Evolutionary conservation across 192 early-diverging fungal genomes (phyloP).

Genomic region (Geosiphon pyriformis): DNA sequence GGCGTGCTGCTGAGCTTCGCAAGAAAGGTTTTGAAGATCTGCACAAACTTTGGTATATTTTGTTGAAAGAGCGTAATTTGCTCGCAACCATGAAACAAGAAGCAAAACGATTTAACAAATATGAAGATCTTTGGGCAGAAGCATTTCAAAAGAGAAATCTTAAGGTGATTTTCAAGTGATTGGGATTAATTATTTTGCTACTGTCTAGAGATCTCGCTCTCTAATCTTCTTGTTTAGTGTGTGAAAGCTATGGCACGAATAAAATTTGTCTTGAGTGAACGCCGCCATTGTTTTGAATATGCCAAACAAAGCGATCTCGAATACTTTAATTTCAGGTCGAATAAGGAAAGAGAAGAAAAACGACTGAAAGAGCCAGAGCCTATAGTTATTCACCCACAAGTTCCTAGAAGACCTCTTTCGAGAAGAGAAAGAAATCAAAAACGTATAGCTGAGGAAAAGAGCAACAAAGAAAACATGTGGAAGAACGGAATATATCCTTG

Average conservation of each 20-base stretch:
- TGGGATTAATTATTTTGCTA: not conserved
- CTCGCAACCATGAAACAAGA: slow-evolving; percentile 71
- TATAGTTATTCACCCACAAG: no score
- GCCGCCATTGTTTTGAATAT: slow-evolving; percentile 58
- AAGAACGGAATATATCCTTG: no score
- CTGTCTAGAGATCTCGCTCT: not conserved
- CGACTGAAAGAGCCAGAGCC: not conserved
- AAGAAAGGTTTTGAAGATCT: slow-evolving; percentile 95
- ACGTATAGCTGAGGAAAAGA: no score
- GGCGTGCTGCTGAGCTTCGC: slow-evolving; percentile 85
- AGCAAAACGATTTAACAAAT: slow-evolving; percentile 23
- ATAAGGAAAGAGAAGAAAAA: not conserved
- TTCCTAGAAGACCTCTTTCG: no score
- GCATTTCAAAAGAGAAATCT: slow-evolving; percentile 2
- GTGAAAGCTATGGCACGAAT: slow-evolving; percentile 81
- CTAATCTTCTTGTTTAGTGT: slow-evolving; percentile 41
- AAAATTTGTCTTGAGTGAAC: slow-evolving; percentile 73
- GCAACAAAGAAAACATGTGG: no score
- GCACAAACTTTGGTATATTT: slow-evolving; percentile 90
- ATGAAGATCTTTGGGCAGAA: not conserved
- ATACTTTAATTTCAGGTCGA: slow-evolving; percentile 1
- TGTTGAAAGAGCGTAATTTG: slow-evolving; percentile 80
- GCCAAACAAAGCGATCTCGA: slow-evolving; percentile 30
- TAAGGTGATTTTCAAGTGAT: not conserved
- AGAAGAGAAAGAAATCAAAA: no score